Evolutionary conservation across 129 eudicot species (phyloP).

Genomic region (Helianthus annuus): DNA sequence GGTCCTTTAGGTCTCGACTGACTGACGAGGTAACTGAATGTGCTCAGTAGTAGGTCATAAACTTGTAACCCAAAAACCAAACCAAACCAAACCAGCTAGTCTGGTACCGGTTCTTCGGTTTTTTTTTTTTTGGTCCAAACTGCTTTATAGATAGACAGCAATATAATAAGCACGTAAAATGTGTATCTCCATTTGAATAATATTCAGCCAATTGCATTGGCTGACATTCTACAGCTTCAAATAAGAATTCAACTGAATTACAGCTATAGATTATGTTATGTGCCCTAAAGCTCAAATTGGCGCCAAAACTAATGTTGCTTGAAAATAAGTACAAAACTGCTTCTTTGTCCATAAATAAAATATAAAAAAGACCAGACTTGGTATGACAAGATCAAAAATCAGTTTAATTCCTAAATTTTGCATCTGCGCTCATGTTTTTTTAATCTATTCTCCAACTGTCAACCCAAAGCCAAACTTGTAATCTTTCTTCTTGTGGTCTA

Average conservation of each 20-base stretch:
- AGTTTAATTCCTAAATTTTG: constrained; percentile 24
- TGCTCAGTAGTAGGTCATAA: too few relatives aligned
- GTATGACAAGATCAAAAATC: constrained; percentile 23
- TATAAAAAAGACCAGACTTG: constrained; percentile 29
- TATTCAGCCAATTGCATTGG: too few relatives aligned
- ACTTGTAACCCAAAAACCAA: too few relatives aligned
- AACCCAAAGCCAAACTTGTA: constrained; percentile 96
- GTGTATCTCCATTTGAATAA: too few relatives aligned
- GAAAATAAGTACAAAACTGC: constrained; percentile 47
- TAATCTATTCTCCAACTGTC: constrained; percentile 86
- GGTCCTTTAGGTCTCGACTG: too few relatives aligned
- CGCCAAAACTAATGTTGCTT: constrained; percentile 36
- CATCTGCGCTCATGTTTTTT: background rate
- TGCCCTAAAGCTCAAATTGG: constrained; percentile 34
- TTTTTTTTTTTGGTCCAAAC: too few relatives aligned
- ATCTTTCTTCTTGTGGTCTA: constrained; percentile 88
- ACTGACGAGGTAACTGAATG: too few relatives aligned
- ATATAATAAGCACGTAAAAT: too few relatives aligned
- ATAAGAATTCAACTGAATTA: constrained; percentile 26
- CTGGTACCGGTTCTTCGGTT: too few relatives aligned
- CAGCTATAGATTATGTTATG: constrained; percentile 27
- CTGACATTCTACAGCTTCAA: constrained; percentile 38
- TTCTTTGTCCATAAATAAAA: constrained; percentile 25
- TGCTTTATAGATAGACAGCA: too few relatives aligned
- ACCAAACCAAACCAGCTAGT: too few relatives aligned